These are phyloP conservation scores for Pseudoturritis turrita DNA, from an alignment of 345 rosid species.

Conservation along the genomic window DNA sequence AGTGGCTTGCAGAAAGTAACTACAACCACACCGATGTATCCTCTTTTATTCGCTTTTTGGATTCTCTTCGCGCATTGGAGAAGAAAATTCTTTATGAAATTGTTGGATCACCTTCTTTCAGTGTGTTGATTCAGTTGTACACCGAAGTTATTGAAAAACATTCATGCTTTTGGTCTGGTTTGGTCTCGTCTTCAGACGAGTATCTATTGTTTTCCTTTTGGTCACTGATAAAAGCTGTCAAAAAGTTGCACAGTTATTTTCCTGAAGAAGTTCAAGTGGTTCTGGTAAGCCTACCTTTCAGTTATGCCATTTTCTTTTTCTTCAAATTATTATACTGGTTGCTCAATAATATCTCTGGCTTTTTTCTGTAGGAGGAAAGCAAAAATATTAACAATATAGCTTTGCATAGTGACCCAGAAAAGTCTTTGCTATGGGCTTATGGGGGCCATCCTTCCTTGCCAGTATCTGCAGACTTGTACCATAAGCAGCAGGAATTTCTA, in stretches of 20 bases:
- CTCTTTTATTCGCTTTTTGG: slow-evolving; percentile 42
- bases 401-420: slow-evolving; percentile 42
- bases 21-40: slow-evolving; percentile 34
- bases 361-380: slow-evolving; percentile 44
- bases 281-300: slow-evolving; percentile 45
- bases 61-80: slow-evolving; percentile 58
- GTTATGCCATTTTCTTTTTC: background rate
- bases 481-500: slow-evolving; percentile 49
- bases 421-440: slow-evolving; percentile 77
- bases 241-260: slow-evolving; percentile 44
- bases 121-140: slow-evolving; percentile 45
- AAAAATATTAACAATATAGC: slow-evolving; percentile 45
- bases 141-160: slow-evolving; percentile 60
- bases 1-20: slow-evolving; percentile 63
- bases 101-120: slow-evolving; percentile 48
- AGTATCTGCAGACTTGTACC: slow-evolving; percentile 45
- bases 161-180: slow-evolving; percentile 58
- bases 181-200: slow-evolving; percentile 47
- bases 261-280: slow-evolving; percentile 46
- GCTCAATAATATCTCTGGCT: slow-evolving; percentile 17
- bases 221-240: slow-evolving; percentile 57
- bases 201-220: slow-evolving; percentile 50
- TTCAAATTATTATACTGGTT: background rate
- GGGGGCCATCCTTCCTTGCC: slow-evolving; percentile 92
- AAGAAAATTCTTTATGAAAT: slow-evolving; percentile 45